These are phyloP conservation scores for Millerozyma miso DNA, from an alignment of 805 yeast species.

Conservation along the genomic window DNA sequence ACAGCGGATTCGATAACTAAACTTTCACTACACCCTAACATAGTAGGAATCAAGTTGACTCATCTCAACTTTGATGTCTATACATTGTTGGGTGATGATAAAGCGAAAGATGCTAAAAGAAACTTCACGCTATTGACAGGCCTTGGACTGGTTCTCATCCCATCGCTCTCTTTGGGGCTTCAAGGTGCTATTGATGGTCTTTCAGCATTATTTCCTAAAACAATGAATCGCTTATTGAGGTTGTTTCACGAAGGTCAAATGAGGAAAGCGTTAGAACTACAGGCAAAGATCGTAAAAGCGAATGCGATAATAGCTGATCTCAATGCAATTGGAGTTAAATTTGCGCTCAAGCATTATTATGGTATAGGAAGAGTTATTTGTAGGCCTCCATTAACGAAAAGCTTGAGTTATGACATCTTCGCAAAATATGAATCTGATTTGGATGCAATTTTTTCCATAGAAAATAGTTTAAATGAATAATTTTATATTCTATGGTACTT, in stretches of 20 bases:
- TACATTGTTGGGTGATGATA: conserved; percentile 15
- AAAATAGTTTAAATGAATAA: conserved; percentile 8
- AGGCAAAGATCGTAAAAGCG: conserved; percentile 16
- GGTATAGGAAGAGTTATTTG: conserved; percentile 23
- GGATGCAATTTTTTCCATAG: conserved; percentile 10
- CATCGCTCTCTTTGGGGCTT: conserved; percentile 20
- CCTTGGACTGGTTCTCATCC: conserved; percentile 21
- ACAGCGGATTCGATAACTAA: conserved; percentile 17
- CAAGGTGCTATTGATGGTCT: conserved; percentile 23
- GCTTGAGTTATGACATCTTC: conserved; percentile 7
- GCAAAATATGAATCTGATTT: conserved; percentile 11
- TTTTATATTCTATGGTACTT: no score
- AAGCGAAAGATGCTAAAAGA: conserved; percentile 7
- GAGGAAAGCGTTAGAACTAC: conserved; percentile 18
- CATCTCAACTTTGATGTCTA: conserved; percentile 20
- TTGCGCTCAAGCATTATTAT: conserved; percentile 14
- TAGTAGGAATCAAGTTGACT: conserved; percentile 30
- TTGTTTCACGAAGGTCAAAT: conserved; percentile 12
- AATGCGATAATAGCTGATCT: conserved; percentile 24
- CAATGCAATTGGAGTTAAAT: conserved; percentile 28
- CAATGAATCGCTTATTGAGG: conserved; percentile 14
- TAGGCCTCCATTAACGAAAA: conserved; percentile 25
- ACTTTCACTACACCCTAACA: conserved; percentile 28
- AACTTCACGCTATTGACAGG: conserved; percentile 23
- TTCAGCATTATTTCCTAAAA: conserved; percentile 19